Base-by-base conservation (phyloP, 2,329 filamentous ascomycete species). In the Escovopsis sp. region DNA sequence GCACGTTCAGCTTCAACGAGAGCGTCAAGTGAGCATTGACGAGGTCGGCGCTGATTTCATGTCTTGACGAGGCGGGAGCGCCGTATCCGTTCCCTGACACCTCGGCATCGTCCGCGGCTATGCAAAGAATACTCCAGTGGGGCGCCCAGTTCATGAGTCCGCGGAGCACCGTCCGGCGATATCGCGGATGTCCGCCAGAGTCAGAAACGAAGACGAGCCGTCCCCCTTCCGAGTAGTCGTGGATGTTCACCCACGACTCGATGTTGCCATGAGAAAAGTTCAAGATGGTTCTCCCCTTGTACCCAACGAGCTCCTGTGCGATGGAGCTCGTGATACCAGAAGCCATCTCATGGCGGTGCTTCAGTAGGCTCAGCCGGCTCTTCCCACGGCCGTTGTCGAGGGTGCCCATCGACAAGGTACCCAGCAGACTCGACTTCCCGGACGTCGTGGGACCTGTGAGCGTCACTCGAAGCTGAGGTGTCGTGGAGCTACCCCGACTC, bases 141-240 rank as follows among this genome's bases (percentile, higher is more conserved):
- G 90, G 90, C 27, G 83, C 82, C 87, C 90, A 96, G 31, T 87
- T 90, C 43, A 98, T 70, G n/a, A 98, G 65, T 1, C 87, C 86
- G 40, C 88, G 74, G 35, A 96, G 65, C 3, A 85, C 88, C 5
- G 88, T 96, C 37, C 90, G 77, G 33, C 86, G 73, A 55, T 90
- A 98, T 31, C 86, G 76, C 27, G 87, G 79, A 43, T 93, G 83
- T 0, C 90, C 90, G 13, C 88, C 88, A 31, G 88, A 92, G 56
- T 98, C 90, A 1, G 86, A 84, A 6, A 96, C 65, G 45, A 94
- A 87, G 5, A 90, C 84, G 4, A 98, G 60, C 15, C 87, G 76
- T 3, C 79, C 83, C 39, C 68, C 60, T 40, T 78, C 73, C 1
- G 84, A 74, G 33, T 76, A 72, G 27, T 82, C 78, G 53, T 98